phyloP scores from a whole-genome alignment of 2,329 filamentous ascomycete species.

The Fusarium sp. region DNA sequence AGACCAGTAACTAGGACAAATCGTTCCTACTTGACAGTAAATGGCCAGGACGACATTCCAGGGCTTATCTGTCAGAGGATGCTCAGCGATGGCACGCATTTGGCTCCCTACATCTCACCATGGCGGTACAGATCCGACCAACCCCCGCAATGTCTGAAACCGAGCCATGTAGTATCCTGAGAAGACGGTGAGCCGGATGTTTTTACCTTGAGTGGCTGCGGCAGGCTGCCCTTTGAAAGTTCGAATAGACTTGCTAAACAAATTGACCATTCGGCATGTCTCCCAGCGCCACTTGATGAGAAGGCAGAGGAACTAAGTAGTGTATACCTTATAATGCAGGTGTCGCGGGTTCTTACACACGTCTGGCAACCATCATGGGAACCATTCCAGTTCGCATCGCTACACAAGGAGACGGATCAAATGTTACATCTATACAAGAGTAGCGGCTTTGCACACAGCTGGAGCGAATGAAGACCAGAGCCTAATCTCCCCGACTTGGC shows the following conservation, averaged over 20 bases:
- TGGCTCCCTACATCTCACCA: conserved; percentile 22
- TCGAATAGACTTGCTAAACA: conserved; percentile 12
- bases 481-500: conserved; percentile 25
- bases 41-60: conserved; percentile 19
- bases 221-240: conserved; percentile 21
- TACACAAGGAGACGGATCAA: conserved; percentile 36
- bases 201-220: conserved; percentile 12
- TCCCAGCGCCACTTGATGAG: not conserved
- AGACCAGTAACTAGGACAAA: conserved; percentile 4
- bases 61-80: conserved; percentile 10
- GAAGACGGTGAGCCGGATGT: conserved; percentile 15
- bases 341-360: conserved; percentile 31
- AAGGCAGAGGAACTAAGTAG: conserved; percentile 10
- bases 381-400: conserved; percentile 46
- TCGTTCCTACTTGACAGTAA: conserved; percentile 2
- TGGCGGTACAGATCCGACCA: conserved; percentile 24
- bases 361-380: conserved; percentile 38
- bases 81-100: conserved; percentile 33
- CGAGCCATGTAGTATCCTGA: conserved; percentile 27
- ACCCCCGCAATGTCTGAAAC: conserved; percentile 41
- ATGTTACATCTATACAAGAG: conserved; percentile 33
- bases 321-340: conserved; percentile 28
- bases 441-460: conserved; percentile 24
- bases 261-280: not conserved
- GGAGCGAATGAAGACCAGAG: conserved; percentile 33